A percentile compares a stretch with the other conserved stretches of the same genome.
These are phyloP conservation scores for Coemansia sp. DNA, from an alignment of 192 early-diverging fungal genomes.

Conservation along the genomic window DNA sequence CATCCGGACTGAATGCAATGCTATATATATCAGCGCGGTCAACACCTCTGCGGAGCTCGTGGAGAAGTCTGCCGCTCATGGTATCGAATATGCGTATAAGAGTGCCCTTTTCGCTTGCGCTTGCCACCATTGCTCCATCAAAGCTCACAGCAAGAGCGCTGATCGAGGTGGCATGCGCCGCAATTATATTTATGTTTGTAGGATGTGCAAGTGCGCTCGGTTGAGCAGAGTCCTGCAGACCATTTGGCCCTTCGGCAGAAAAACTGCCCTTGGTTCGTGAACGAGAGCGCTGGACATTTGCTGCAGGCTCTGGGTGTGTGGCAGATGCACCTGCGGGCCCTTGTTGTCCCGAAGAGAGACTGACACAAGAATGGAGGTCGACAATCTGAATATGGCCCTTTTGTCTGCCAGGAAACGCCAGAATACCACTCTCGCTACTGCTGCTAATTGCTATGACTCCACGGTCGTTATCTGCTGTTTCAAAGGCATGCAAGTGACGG, in stretches of 20 bases:
- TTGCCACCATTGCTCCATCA: conserved; percentile 78
- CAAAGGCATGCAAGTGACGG: conserved; percentile 74
- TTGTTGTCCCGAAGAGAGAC: conserved; percentile 14
- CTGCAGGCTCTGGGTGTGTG: conserved; percentile 3
- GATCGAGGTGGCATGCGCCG: conserved; percentile 77
- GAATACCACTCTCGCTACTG: conserved; percentile 63
- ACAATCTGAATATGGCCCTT: conserved; percentile 86
- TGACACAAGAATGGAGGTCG: conserved; percentile 65
- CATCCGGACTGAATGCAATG: conserved; percentile 83
- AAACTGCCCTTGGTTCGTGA: conserved; percentile 46
- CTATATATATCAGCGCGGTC: conserved; percentile 87
- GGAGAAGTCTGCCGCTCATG: conserved; percentile 65
- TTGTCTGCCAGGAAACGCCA: conserved; percentile 82
- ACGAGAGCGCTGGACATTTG: conserved; percentile 24
- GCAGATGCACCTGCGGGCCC: conserved; percentile 5
- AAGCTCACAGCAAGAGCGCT: conserved; percentile 76
- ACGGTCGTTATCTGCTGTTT: conserved; percentile 77
- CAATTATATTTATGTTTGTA: conserved; percentile 73
- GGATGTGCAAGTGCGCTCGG: conserved; percentile 38
- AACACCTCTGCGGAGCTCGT: conserved; percentile 86
- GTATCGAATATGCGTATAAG: conserved; percentile 88
- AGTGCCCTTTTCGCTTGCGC: conserved; percentile 87
- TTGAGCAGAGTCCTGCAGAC: conserved; percentile 31
- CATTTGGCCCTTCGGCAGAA: conserved; percentile 26
- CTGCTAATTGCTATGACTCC: conserved; percentile 71